phyloP scores from a whole-genome alignment of 768 basidiomycete genomes.

The Suillus weaverae region DNA sequence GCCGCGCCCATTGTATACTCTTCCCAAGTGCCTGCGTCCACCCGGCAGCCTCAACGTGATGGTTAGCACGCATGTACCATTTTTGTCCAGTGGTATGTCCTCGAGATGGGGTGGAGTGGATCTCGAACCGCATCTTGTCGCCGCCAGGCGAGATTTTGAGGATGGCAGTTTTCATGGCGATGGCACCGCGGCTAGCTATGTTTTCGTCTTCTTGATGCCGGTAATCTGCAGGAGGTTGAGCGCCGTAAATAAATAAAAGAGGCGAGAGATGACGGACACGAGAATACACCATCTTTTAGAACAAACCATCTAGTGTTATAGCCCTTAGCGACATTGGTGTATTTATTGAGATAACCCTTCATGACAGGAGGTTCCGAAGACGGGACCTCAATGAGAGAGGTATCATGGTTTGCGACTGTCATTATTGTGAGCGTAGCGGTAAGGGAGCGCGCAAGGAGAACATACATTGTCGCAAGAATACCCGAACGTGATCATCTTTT shows the following conservation, averaged over 20 bases:
- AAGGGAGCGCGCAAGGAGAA: constrained; percentile 13
- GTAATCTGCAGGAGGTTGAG: constrained; percentile 49
- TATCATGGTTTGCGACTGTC: constrained; percentile 79
- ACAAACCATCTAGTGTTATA: constrained; percentile 94
- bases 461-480: constrained; percentile 83
- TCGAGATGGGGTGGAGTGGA: constrained; percentile 60
- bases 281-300: constrained; percentile 79
- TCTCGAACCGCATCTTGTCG: constrained; percentile 79
- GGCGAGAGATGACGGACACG: constrained; percentile 53
- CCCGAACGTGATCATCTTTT: constrained; percentile 79
- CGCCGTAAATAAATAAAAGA: constrained; percentile 1
- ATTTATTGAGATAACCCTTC: constrained; percentile 86
- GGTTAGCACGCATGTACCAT: constrained; percentile 84
- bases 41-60: constrained; percentile 85
- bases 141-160: constrained; percentile 51
- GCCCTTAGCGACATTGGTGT: constrained; percentile 88
- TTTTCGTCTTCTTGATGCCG: constrained; percentile 89
- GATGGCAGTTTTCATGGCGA: constrained; percentile 79
- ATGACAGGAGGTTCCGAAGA: constrained; percentile 57
- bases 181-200: constrained; percentile 81
- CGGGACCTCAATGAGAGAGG: constrained; percentile 57
- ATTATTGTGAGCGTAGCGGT: constrained; percentile 4
- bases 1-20: constrained; percentile 70
- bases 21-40: constrained; percentile 79
- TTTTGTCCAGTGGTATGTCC: constrained; percentile 54